Evolutionary conservation across 2,329 filamentous ascomycete species (phyloP).

Genomic region (Dactylellina drechsleri): DNA sequence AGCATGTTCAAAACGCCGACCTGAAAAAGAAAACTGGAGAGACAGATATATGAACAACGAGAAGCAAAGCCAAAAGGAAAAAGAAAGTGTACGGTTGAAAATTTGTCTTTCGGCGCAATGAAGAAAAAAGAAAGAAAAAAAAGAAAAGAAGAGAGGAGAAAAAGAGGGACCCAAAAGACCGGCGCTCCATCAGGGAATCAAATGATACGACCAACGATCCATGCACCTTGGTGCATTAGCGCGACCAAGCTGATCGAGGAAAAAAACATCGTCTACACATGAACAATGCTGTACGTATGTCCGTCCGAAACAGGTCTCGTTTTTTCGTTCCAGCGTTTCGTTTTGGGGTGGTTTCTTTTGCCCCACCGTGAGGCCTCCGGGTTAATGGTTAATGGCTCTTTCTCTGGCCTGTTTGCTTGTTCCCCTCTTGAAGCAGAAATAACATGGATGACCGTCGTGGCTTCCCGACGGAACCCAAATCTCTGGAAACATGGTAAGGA

Average conservation of each 20-base stretch:
- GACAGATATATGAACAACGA: background rate
- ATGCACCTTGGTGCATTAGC: background rate
- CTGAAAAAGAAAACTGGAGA: slow-evolving; percentile 22
- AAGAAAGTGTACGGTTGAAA: background rate
- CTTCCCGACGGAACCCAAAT: slow-evolving; percentile 53
- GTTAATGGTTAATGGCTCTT: too few relatives aligned
- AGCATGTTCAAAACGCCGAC: slow-evolving; percentile 54
- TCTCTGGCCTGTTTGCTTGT: slow-evolving; percentile 5
- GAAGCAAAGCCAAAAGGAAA: background rate
- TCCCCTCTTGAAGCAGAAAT: slow-evolving; percentile 25
- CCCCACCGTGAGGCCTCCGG: slow-evolving; percentile 29
- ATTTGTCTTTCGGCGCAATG: background rate
- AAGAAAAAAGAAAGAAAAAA: background rate
- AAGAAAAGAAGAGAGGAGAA: slow-evolving; percentile 1
- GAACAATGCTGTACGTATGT: background rate
- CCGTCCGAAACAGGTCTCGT: background rate
- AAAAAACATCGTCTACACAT: too few relatives aligned
- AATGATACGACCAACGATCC: background rate
- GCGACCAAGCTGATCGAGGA: too few relatives aligned
- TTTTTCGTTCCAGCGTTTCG: background rate
- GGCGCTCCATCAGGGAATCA: slow-evolving; percentile 21
- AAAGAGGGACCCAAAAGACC: slow-evolving; percentile 24
- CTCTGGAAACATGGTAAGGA: slow-evolving; percentile 46
- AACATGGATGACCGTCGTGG: slow-evolving; percentile 38
- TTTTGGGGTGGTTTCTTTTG: slow-evolving; percentile 14